Evolutionary conservation across 306 rosid species (phyloP).

Genomic region (Macrotyloma uniflorum): DNA sequence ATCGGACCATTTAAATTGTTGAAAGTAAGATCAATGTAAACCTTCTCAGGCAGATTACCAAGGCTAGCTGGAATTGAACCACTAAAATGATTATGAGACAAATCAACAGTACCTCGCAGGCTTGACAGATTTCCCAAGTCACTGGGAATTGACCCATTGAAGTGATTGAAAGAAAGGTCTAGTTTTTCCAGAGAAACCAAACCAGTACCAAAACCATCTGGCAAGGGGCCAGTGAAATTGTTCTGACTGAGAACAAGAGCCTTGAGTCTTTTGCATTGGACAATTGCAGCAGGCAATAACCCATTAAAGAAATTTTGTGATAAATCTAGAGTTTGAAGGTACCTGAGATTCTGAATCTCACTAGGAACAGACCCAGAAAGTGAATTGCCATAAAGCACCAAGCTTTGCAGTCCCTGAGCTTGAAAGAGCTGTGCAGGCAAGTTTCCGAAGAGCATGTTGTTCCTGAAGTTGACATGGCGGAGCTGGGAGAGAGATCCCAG

Average conservation of each 20-base stretch:
- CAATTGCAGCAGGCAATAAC: slow-evolving; percentile 66
- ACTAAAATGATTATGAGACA: slow-evolving; percentile 82
- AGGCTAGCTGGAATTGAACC: slow-evolving; percentile 86
- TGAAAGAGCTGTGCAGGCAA: slow-evolving; percentile 73
- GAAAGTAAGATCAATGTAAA: slow-evolving; percentile 89
- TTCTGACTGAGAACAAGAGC: slow-evolving; percentile 70
- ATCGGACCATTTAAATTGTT: slow-evolving; percentile 86
- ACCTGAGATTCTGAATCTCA: slow-evolving; percentile 79
- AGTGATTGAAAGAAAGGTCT: slow-evolving; percentile 76
- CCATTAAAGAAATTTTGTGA: slow-evolving; percentile 80
- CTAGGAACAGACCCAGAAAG: slow-evolving; percentile 80
- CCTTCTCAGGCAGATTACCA: slow-evolving; percentile 96
- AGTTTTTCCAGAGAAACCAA: slow-evolving; percentile 68
- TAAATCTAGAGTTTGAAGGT: slow-evolving; percentile 86
- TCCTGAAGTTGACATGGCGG: slow-evolving; percentile 88
- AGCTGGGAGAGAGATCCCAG: slow-evolving; percentile 76
- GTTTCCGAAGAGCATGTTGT: slow-evolving; percentile 65
- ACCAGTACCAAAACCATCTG: slow-evolving; percentile 65
- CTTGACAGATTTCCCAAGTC: slow-evolving; percentile 85
- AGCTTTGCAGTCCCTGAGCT: slow-evolving; percentile 85
- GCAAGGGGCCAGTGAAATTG: slow-evolving; percentile 77
- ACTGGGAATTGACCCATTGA: slow-evolving; percentile 77
- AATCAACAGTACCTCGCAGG: slow-evolving; percentile 88
- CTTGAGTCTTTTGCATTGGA: slow-evolving; percentile 78
- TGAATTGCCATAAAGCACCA: slow-evolving; percentile 93